phyloP scores from a whole-genome alignment of 306 rosid species.

The Citrullus amarus region DNA sequence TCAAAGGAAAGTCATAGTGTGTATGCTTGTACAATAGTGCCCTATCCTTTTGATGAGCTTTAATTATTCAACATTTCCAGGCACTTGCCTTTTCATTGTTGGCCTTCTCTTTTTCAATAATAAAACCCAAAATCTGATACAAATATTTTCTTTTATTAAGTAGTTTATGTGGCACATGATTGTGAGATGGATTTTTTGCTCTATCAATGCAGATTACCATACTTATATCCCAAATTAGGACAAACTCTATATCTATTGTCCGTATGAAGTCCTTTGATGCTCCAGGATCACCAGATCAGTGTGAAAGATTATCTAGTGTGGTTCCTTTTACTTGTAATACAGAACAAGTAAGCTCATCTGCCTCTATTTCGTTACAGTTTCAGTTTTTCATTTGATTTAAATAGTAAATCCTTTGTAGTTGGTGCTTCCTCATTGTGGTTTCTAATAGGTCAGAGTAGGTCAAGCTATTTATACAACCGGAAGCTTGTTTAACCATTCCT shows the following conservation, averaged over 20 bases:
- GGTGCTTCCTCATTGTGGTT: slow-evolving; percentile 13
- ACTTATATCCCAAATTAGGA: slow-evolving; percentile 70
- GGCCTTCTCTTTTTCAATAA: background rate
- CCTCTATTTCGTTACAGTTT: background rate
- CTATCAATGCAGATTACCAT: slow-evolving; percentile 50
- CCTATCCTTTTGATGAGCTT: background rate
- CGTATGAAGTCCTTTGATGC: slow-evolving; percentile 54
- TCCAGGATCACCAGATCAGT: slow-evolving; percentile 24
- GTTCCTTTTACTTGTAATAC: slow-evolving; percentile 44
- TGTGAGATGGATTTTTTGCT: slow-evolving; percentile 16
- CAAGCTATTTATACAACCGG: slow-evolving; percentile 73
- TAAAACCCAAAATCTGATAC: background rate
- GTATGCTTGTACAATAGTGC: background rate
- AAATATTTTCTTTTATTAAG: background rate
- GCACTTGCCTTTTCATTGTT: background rate
- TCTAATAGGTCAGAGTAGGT: slow-evolving; percentile 62
- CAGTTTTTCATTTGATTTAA: background rate
- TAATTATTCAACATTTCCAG: background rate
- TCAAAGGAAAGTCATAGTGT: background rate
- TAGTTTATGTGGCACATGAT: background rate
- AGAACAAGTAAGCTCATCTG: slow-evolving; percentile 54
- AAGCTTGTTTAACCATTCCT: slow-evolving; percentile 85
- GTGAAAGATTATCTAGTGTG: slow-evolving; percentile 22
- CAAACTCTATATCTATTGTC: slow-evolving; percentile 73
- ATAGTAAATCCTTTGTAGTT: background rate